Conservation (phyloP, 495 filamentous ascomycete genomes). For the Schizothecium vesticola region DNA sequence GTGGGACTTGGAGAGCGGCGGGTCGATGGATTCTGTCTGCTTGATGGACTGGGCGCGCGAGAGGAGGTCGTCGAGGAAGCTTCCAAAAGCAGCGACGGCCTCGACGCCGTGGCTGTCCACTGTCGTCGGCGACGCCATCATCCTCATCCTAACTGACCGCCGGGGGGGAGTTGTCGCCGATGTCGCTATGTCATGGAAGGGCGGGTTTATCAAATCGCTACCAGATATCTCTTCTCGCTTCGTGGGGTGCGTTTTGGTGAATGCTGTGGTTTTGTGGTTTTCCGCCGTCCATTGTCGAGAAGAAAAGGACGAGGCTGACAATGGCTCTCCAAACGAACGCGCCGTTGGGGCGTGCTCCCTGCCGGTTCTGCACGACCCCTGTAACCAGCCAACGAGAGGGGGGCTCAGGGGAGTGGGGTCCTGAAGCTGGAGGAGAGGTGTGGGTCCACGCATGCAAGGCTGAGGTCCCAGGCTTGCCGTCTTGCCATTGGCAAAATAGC, state of each 20-base stretch:
- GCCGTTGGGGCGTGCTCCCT: background rate
- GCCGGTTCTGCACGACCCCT: background rate
- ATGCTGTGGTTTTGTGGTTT: background rate
- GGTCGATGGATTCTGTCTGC: slow-evolving; percentile 63
- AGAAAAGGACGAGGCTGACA: background rate
- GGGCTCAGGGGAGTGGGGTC: background rate
- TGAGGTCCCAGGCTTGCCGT: background rate
- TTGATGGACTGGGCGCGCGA: slow-evolving; percentile 60
- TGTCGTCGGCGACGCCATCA: slow-evolving; percentile 38
- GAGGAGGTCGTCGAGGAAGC: slow-evolving; percentile 57
- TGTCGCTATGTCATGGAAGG: background rate
- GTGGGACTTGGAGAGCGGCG: slow-evolving; percentile 62
- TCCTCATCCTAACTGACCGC: slow-evolving; percentile 3
- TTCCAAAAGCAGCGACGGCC: slow-evolving; percentile 51
- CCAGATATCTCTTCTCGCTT: background rate
- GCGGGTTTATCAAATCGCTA: background rate
- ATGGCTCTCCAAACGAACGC: background rate
- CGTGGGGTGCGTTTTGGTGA: background rate
- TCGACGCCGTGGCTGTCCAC: slow-evolving; percentile 44
- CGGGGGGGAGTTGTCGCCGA: background rate
- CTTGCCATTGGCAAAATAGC: slow-evolving; percentile 6
- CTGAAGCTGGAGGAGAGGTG: background rate
- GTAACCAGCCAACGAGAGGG: background rate
- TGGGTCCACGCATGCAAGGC: slow-evolving; percentile 9
- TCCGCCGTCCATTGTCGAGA: background rate